Conservation (phyloP, 352 stramenopile species). For the Globisporangium takayamanum region DNA sequence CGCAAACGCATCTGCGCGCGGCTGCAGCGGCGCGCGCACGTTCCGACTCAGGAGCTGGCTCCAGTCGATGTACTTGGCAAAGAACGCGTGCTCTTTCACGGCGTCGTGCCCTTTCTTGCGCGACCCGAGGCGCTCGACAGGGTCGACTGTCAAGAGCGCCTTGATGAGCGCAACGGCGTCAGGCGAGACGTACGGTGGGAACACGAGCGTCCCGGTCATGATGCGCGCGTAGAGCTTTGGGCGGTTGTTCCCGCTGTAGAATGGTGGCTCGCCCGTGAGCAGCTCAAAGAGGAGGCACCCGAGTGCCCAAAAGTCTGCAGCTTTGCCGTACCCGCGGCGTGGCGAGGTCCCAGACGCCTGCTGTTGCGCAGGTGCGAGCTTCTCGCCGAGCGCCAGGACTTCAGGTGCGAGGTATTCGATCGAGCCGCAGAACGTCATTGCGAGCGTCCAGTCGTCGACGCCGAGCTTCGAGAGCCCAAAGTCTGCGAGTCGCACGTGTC, state of each 20-base stretch:
- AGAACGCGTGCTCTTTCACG: slow-evolving; percentile 65
- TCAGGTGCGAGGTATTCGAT: slow-evolving; percentile 86
- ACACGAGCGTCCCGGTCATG: slow-evolving; percentile 34
- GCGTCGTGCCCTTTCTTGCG: slow-evolving; percentile 27
- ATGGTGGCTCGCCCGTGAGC: slow-evolving; percentile 80
- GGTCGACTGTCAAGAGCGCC: slow-evolving; percentile 43
- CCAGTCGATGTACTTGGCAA: slow-evolving; percentile 66
- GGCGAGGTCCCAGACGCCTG: neutral
- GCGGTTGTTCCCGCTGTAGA: slow-evolving; percentile 69
- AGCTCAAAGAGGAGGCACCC: slow-evolving; percentile 87
- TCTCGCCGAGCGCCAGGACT: slow-evolving; percentile 50
- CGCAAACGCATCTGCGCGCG: slow-evolving; percentile 54
- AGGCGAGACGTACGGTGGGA: slow-evolving; percentile 42
- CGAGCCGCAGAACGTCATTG: slow-evolving; percentile 82
- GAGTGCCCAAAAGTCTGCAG: slow-evolving; percentile 88
- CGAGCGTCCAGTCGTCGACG: slow-evolving; percentile 52
- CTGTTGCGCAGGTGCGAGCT: neutral
- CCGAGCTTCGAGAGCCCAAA: slow-evolving; percentile 86
- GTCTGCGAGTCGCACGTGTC: slow-evolving; percentile 85
- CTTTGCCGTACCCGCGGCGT: slow-evolving; percentile 70
- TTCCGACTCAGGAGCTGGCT: slow-evolving; percentile 33
- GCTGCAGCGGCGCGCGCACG: slow-evolving; percentile 52
- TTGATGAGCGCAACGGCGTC: slow-evolving; percentile 50
- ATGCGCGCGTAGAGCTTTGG: slow-evolving; percentile 57
- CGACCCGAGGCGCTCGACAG: slow-evolving; percentile 48